Evolutionary conservation across 2,329 filamentous ascomycete species (phyloP).

Genomic region (Trichophyton rubrum): DNA sequence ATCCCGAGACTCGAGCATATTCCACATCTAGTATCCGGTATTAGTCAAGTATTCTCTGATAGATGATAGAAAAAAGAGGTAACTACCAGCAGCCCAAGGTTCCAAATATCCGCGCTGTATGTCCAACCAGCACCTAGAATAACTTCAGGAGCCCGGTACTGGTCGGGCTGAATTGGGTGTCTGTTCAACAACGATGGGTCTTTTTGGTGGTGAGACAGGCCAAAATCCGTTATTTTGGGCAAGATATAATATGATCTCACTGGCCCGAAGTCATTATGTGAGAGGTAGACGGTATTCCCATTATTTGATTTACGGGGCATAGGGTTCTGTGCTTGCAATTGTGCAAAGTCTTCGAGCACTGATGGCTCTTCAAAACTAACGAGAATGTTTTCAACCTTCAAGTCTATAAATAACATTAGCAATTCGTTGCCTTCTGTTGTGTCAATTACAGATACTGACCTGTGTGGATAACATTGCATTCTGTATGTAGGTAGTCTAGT

Average conservation of each 20-base stretch:
- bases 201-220: not conserved
- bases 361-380: slow-evolving; percentile 20
- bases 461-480: slow-evolving; percentile 33
- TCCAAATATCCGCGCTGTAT: slow-evolving; percentile 41
- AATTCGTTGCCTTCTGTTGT: not conserved
- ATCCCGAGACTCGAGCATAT: slow-evolving; percentile 35
- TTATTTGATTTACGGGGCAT: slow-evolving; percentile 20
- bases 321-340: slow-evolving; percentile 19
- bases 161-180: slow-evolving; percentile 24
- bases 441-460: slow-evolving; percentile 16
- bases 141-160: slow-evolving; percentile 31
- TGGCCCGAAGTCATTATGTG: slow-evolving; percentile 4
- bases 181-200: not conserved
- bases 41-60: not conserved
- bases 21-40: slow-evolving; percentile 30
- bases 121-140: slow-evolving; percentile 36
- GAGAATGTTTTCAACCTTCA: slow-evolving; percentile 35
- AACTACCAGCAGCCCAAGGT: slow-evolving; percentile 36
- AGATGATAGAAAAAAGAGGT: not conserved
- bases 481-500: slow-evolving; percentile 34
- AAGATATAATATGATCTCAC: not conserved
- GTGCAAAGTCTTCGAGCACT: slow-evolving; percentile 9
- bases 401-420: slow-evolving; percentile 18
- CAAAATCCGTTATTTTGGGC: slow-evolving; percentile 11
- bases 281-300: slow-evolving; percentile 3